These are phyloP conservation scores for Xylariaceae sp. DNA, from an alignment of 2,329 filamentous ascomycete species.

Conservation along the genomic window DNA sequence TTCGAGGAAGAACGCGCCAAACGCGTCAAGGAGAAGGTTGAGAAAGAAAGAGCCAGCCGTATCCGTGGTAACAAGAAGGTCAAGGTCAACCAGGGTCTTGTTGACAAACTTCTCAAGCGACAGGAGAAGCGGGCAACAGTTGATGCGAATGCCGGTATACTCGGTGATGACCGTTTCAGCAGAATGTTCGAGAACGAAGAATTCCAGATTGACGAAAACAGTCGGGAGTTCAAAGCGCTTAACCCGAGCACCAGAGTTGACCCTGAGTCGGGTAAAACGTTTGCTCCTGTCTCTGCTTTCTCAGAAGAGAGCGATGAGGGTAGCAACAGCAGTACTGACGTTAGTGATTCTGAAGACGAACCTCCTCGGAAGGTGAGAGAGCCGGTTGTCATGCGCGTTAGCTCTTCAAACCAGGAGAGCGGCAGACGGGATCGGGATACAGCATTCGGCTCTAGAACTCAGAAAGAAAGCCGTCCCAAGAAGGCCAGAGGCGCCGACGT, in stretches of 20 bases:
- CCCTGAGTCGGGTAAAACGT: constrained; percentile 26
- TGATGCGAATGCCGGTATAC: constrained; percentile 58
- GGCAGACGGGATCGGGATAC: constrained; percentile 52
- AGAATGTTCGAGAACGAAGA: constrained; percentile 89
- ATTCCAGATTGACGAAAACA: constrained; percentile 85
- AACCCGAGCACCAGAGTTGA: constrained; percentile 75
- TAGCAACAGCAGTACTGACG: constrained; percentile 32
- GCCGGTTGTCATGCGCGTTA: constrained; percentile 60
- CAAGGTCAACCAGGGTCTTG: constrained; percentile 85
- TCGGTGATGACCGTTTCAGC: constrained; percentile 82
- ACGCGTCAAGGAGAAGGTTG: constrained; percentile 88
- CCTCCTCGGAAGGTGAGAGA: constrained; percentile 28
- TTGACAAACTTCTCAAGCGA: constrained; percentile 66
- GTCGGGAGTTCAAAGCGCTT: constrained; percentile 77
- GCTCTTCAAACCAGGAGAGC: constrained; percentile 60
- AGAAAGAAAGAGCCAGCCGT: constrained; percentile 91
- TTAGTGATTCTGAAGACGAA: constrained; percentile 36
- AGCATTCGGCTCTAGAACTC: constrained; percentile 51
- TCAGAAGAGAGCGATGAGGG: constrained; percentile 45
- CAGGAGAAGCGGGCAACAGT: constrained; percentile 55
- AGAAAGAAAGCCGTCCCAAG: constrained; percentile 43
- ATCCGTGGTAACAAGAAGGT: constrained; percentile 95
- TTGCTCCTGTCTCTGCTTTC: constrained; percentile 34
- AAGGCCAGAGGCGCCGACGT: constrained; percentile 45
- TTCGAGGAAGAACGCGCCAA: constrained; percentile 91